Evolutionary conservation across 202 grass and related monocot species (phyloP).

Genomic region (Digitaria exilis): DNA sequence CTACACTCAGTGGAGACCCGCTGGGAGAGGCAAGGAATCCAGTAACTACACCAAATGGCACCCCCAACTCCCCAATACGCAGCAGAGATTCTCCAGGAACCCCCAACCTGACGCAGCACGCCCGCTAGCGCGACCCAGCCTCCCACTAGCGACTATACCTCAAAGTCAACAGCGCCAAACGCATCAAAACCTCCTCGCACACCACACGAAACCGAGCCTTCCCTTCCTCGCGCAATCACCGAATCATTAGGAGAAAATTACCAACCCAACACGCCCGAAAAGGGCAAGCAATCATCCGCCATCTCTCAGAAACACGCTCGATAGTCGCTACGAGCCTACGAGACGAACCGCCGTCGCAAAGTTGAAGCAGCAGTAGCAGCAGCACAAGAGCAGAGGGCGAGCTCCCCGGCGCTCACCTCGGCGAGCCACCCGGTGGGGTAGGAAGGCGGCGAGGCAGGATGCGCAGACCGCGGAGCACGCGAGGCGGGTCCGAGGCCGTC

Average conservation of each 20-base stretch:
- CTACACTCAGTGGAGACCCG: background rate
- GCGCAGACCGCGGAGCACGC: constrained; percentile 36
- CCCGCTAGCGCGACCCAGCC: background rate
- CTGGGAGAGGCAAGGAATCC: constrained; percentile 6
- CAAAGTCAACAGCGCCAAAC: background rate
- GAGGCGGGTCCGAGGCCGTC: background rate
- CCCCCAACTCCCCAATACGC: background rate
- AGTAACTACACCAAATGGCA: constrained; percentile 13
- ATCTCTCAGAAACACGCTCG: background rate
- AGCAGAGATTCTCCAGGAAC: background rate
- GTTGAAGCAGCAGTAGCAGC: background rate
- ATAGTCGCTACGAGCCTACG: too few species aligned
- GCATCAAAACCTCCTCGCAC: background rate
- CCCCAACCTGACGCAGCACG: background rate
- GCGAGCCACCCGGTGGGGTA: background rate
- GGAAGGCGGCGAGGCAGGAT: background rate
- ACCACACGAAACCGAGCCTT: background rate
- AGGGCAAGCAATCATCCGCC: background rate
- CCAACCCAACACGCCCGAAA: background rate
- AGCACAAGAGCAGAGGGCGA: background rate
- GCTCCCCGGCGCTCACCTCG: constrained; percentile 48
- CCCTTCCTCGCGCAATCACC: constrained; percentile 7
- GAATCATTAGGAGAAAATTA: background rate
- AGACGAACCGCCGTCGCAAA: background rate
- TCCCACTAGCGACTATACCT: background rate